Evolutionary conservation across 257 asterid species (phyloP).

Genomic region (Capsicum baccatum): DNA sequence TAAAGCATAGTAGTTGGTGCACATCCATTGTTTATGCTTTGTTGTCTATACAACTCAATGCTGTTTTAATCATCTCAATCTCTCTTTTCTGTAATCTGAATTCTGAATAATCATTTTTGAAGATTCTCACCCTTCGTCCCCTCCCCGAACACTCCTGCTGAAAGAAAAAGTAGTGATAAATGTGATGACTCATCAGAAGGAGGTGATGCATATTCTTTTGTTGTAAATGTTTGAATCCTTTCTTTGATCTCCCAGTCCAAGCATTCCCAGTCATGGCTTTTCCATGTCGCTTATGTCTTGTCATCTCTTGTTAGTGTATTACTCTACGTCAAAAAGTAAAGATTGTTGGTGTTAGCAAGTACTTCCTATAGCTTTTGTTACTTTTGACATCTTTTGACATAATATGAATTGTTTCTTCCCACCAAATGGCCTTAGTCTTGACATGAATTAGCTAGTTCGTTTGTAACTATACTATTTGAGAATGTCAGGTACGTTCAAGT

Average conservation of each 20-base stretch:
- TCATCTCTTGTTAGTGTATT: background rate
- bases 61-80: background rate
- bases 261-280: slow-evolving; percentile 10
- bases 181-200: background rate
- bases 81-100: slow-evolving; percentile 2
- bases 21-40: slow-evolving; percentile 18
- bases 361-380: background rate
- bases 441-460: background rate
- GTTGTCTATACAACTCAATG: background rate
- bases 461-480: slow-evolving; percentile 21
- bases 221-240: background rate
- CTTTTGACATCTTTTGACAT: background rate
- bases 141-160: background rate
- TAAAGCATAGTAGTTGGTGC: slow-evolving; percentile 25
- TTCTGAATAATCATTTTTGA: slow-evolving; percentile 11
- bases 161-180: slow-evolving; percentile 14
- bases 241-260: slow-evolving; percentile 5
- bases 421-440: background rate
- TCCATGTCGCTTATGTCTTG: background rate
- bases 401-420: background rate
- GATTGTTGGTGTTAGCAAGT: slow-evolving; percentile 22
- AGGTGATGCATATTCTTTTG: slow-evolving; percentile 21
- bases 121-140: slow-evolving; percentile 7
- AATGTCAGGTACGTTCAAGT: slow-evolving; percentile 67
- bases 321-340: background rate